phyloP scores from a whole-genome alignment of 495 filamentous ascomycete species.

The Annulohypoxylon bovei region DNA sequence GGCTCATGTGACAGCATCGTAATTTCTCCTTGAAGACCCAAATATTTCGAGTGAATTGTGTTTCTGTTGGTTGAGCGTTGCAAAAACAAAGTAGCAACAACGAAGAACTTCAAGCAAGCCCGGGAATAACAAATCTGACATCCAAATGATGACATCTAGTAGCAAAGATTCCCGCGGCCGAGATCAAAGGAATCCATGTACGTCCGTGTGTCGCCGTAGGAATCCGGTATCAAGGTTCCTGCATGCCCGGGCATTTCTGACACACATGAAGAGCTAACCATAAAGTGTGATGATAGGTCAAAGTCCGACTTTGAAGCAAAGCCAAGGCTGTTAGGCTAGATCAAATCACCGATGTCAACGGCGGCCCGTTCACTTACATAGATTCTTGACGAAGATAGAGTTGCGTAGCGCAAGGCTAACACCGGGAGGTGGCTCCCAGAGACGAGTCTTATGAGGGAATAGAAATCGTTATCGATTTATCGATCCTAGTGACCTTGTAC shows the following conservation, averaged over 20 bases:
- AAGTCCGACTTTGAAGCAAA: slow-evolving; percentile 84
- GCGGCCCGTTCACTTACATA: slow-evolving; percentile 78
- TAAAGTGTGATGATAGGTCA: slow-evolving; percentile 55
- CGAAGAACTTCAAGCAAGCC: slow-evolving; percentile 54
- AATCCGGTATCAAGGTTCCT: slow-evolving; percentile 77
- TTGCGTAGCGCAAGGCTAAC: slow-evolving; percentile 77
- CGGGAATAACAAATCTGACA: slow-evolving; percentile 79
- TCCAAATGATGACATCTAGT: slow-evolving; percentile 92
- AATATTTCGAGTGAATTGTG: not conserved
- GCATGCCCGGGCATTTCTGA: slow-evolving; percentile 22
- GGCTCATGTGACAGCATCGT: not conserved
- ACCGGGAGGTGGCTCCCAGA: slow-evolving; percentile 82
- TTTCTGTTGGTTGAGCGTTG: not conserved
- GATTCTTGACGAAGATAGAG: slow-evolving; percentile 83
- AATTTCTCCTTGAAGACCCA: not conserved
- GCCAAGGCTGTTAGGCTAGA: slow-evolving; percentile 79
- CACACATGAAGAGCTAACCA: slow-evolving; percentile 15
- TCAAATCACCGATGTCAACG: slow-evolving; percentile 79
- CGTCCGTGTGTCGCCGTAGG: slow-evolving; percentile 76
- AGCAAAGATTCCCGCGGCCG: slow-evolving; percentile 69
- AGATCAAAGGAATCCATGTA: slow-evolving; percentile 79
- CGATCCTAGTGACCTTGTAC: slow-evolving; percentile 65
- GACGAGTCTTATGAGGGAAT: slow-evolving; percentile 85
- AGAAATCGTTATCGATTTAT: slow-evolving; percentile 82
- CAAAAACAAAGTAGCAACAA: slow-evolving; percentile 50